These are phyloP conservation scores for Aphanoascus verrucosus DNA, from an alignment of 2,329 filamentous ascomycete genomes.

Conservation along the genomic window DNA sequence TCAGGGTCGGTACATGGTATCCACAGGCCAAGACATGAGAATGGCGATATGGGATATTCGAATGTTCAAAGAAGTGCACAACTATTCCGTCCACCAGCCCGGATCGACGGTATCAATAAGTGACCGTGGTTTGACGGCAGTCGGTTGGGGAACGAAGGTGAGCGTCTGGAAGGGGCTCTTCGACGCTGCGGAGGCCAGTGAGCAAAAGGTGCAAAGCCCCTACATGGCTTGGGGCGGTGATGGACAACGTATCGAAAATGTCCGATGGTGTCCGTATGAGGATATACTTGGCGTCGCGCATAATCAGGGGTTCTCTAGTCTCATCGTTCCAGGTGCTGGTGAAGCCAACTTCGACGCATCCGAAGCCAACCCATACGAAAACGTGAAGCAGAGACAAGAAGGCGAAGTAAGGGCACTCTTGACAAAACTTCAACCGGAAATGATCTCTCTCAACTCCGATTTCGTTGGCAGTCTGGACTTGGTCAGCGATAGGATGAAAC, in stretches of 20 bases:
- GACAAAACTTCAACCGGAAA: conserved; percentile 91
- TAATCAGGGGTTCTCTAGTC: conserved; percentile 73
- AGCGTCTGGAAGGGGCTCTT: conserved; percentile 90
- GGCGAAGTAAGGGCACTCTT: conserved; percentile 78
- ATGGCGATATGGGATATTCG: conserved; percentile 96
- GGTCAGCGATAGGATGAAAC: conserved; percentile 63
- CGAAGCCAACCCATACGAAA: conserved; percentile 93
- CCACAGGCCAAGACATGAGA: conserved; percentile 75
- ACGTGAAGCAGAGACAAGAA: conserved; percentile 82
- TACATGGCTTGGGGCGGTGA: conserved; percentile 93
- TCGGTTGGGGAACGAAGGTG: conserved; percentile 81
- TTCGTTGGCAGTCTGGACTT: conserved; percentile 82
- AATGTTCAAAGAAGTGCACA: conserved; percentile 86
- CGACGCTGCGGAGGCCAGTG: conserved; percentile 57
- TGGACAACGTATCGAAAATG: conserved; percentile 65
- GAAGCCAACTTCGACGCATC: conserved; percentile 93
- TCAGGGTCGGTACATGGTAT: conserved; percentile 91
- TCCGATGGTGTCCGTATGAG: conserved; percentile 89
- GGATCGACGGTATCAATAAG: conserved; percentile 78
- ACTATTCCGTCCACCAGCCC: conserved; percentile 72
- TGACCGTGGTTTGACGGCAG: conserved; percentile 74
- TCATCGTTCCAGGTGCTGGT: conserved; percentile 87
- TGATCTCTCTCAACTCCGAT: conserved; percentile 90
- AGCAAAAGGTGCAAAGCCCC: conserved; percentile 70
- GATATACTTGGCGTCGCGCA: conserved; percentile 83